phyloP scores from a whole-genome alignment of 345 rosid species.

The Laguncularia racemosa region DNA sequence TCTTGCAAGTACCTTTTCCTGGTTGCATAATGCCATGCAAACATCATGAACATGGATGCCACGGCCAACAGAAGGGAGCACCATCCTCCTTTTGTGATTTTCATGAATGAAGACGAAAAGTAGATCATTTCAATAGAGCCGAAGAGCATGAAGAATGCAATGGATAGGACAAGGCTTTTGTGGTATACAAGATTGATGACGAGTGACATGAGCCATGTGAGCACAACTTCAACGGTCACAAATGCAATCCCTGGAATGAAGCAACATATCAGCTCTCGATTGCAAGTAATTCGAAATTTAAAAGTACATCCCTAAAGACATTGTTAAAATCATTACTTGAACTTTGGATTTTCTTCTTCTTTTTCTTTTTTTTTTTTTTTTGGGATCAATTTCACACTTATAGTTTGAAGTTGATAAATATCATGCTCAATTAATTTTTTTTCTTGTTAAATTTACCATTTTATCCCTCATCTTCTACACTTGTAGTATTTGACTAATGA shows the following conservation, averaged over 20 bases:
- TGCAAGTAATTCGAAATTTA: background rate
- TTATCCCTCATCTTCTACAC: too few relatives aligned
- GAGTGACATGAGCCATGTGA: conserved; percentile 66
- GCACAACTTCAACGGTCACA: conserved; percentile 53
- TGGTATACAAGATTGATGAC: conserved; percentile 70
- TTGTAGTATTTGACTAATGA: too few relatives aligned
- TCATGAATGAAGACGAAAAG: conserved; percentile 45
- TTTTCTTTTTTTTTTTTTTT: too few relatives aligned
- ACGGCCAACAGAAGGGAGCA: conserved; percentile 54
- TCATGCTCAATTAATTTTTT: too few relatives aligned
- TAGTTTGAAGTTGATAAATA: too few relatives aligned
- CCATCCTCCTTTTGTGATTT: conserved; percentile 83
- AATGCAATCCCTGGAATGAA: conserved; percentile 67
- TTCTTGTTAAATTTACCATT: too few relatives aligned
- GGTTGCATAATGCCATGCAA: conserved; percentile 77
- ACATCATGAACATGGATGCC: conserved; percentile 41
- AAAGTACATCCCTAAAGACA: too few relatives aligned
- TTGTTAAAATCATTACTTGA: too few relatives aligned
- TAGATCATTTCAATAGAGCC: conserved; percentile 67
- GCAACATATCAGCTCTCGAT: conserved; percentile 1
- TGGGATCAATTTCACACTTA: too few relatives aligned
- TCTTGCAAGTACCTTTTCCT: conserved; percentile 76
- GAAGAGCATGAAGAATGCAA: conserved; percentile 48
- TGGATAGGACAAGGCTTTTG: conserved; percentile 35
- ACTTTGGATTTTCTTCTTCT: too few relatives aligned